Evolutionary conservation across 331 rosid genomes (phyloP).

Genomic region (Dryas integrifolia): DNA sequence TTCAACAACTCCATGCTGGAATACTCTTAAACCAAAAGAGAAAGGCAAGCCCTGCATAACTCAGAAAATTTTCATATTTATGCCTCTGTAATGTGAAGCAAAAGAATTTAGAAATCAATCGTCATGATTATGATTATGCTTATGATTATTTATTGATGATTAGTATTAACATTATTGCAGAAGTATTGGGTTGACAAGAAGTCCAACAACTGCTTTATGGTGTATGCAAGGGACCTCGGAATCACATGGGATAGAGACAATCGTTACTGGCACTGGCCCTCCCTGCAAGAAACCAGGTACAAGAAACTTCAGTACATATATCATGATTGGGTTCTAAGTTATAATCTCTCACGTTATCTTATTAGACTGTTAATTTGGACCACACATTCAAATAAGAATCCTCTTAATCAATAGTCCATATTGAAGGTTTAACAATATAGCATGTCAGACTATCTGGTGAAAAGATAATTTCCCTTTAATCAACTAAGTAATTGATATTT

Average conservation of each 20-base stretch:
- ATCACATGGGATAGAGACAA: constrained; percentile 53
- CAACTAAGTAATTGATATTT: background rate
- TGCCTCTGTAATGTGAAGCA: too few species aligned
- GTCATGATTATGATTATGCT: background rate
- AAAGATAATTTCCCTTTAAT: too few species aligned
- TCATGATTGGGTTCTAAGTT: background rate
- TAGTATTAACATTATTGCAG: constrained; percentile 28
- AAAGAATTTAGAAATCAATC: background rate
- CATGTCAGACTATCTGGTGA: too few species aligned
- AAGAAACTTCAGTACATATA: background rate
- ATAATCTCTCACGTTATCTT: too few species aligned
- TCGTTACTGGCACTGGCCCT: constrained; percentile 57
- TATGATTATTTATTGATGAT: background rate
- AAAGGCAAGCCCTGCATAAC: constrained; percentile 38
- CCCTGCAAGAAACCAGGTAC: constrained; percentile 47
- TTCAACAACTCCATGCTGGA: constrained; percentile 39
- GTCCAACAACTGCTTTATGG: constrained; percentile 50
- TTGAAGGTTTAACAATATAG: too few species aligned
- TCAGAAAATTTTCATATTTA: too few species aligned
- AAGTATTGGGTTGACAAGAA: constrained; percentile 61
- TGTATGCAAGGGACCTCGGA: constrained; percentile 61
- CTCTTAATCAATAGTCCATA: too few species aligned
- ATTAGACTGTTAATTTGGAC: too few species aligned
- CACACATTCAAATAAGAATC: too few species aligned
- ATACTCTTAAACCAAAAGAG: constrained; percentile 41